Conservation (phyloP, 2,329 filamentous ascomycete genomes). For the Pseudogymnoascus sp. region DNA sequence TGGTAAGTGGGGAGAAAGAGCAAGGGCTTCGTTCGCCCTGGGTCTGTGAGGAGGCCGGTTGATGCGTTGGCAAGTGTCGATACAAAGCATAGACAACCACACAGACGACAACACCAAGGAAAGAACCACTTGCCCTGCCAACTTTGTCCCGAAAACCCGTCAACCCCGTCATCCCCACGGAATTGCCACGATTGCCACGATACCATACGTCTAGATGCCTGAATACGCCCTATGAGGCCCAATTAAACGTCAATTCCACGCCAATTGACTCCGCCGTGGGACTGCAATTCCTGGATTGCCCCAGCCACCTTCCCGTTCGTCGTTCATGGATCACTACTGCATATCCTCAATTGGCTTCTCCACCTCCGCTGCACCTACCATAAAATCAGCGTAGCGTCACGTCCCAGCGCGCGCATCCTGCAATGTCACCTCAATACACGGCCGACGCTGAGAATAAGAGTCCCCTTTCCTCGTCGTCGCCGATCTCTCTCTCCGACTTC, state of each 20-base stretch:
- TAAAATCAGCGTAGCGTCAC: slow-evolving; percentile 4
- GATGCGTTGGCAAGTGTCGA: slow-evolving; percentile 5
- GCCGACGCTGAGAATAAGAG: not conserved
- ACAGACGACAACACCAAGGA: not conserved
- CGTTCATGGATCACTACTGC: slow-evolving; percentile 1
- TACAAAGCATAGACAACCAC: not conserved
- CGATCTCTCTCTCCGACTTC: not conserved
- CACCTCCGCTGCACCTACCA: slow-evolving; percentile 3
- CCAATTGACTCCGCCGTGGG: not conserved
- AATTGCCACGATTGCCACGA: not conserved
- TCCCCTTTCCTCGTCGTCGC: not conserved
- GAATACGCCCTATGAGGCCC: slow-evolving; percentile 1
- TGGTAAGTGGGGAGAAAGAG: not conserved
- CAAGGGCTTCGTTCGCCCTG: not conserved
- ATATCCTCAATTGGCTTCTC: slow-evolving; percentile 5
- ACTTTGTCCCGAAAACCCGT: not conserved
- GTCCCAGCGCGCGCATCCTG: slow-evolving; percentile 1
- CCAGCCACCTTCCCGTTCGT: not conserved
- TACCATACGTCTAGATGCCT: not conserved
- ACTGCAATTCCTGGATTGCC: not conserved
- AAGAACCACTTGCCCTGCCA: not conserved
- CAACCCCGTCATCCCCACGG: not conserved
- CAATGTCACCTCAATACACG: not conserved
- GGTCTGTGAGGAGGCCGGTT: slow-evolving; percentile 1
- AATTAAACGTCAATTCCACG: not conserved